Evolutionary conservation across 139 green algal genomes (phyloP).

Genomic region (Closterium sp.): DNA sequence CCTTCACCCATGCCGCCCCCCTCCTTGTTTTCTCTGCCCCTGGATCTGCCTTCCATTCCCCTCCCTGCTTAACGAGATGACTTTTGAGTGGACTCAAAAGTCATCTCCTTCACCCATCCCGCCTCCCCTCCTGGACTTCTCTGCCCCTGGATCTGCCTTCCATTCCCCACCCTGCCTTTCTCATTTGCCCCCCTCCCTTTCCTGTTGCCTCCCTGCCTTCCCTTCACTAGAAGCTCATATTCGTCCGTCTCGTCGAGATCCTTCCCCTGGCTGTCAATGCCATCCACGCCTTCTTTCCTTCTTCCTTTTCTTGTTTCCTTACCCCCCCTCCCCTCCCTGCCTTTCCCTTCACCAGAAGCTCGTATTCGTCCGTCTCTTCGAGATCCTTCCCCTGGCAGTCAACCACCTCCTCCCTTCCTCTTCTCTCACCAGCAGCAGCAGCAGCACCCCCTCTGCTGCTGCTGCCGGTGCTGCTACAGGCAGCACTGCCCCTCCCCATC

Average conservation of each 20-base stretch:
- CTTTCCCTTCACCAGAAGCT: neutral
- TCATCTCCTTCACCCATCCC: too few species aligned
- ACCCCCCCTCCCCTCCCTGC: neutral
- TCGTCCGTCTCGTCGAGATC: neutral
- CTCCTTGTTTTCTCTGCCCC: too few species aligned
- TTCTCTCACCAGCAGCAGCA: neutral
- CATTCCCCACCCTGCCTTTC: too few species aligned
- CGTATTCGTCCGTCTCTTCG: neutral
- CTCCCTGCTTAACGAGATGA: too few species aligned
- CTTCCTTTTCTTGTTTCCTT: too few species aligned
- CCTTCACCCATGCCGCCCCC: too few species aligned
- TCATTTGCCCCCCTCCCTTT: neutral
- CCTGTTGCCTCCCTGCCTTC: neutral
- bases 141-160: too few species aligned
- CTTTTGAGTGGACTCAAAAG: too few species aligned
- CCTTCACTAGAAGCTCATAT: too few species aligned
- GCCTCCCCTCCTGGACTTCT: too few species aligned
- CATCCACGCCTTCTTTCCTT: too few species aligned
- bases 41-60: too few species aligned
- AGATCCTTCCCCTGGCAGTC: neutral
- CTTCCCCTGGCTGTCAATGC: neutral
- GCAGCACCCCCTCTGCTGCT: neutral
- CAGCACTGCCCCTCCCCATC: neutral
- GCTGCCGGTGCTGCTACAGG: neutral
- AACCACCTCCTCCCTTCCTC: neutral